These are phyloP conservation scores for Paradendryphiella salina DNA, from an alignment of 2,329 filamentous ascomycete species.

Conservation along the genomic window DNA sequence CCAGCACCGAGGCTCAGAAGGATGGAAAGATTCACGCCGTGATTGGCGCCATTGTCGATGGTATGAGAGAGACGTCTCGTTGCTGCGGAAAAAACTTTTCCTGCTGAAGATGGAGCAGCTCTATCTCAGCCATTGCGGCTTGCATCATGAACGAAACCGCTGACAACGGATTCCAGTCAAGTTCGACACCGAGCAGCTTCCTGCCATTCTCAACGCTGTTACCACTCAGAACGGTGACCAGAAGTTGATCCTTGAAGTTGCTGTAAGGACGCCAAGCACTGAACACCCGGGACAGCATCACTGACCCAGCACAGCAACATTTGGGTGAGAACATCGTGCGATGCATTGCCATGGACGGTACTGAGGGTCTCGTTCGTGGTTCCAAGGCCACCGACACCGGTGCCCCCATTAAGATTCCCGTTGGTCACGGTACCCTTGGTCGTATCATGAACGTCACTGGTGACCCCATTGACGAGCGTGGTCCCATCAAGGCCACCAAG, in stretches of 20 bases:
- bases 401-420: conserved; percentile 92
- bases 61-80: conserved; percentile 62
- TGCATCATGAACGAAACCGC: conserved; percentile 31
- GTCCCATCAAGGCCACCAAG: conserved; percentile 93
- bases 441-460: conserved; percentile 99
- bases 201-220: conserved; percentile 96
- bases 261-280: conserved; percentile 65
- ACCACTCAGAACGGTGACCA: conserved; percentile 87
- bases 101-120: conserved; percentile 16
- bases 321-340: conserved; percentile 98
- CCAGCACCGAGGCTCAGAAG: conserved; percentile 60
- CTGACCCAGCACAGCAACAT: conserved; percentile 75
- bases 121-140: conserved; percentile 34
- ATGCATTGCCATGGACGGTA: conserved; percentile 99
- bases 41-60: conserved; percentile 97
- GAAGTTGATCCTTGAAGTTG: conserved; percentile 94
- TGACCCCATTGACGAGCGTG: conserved; percentile 99
- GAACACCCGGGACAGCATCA: conserved; percentile 24
- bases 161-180: conserved; percentile 69
- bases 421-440: conserved; percentile 89
- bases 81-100: conserved; percentile 52
- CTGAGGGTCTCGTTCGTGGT: conserved; percentile 98
- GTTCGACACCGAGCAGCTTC: conserved; percentile 92
- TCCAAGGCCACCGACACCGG: conserved; percentile 84
- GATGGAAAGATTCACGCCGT: conserved; percentile 75